Evolutionary conservation across 805 yeast genomes (phyloP), one percentile per base, ranked within the genome.

Genomic region (Saturnispora diversa): DNA sequence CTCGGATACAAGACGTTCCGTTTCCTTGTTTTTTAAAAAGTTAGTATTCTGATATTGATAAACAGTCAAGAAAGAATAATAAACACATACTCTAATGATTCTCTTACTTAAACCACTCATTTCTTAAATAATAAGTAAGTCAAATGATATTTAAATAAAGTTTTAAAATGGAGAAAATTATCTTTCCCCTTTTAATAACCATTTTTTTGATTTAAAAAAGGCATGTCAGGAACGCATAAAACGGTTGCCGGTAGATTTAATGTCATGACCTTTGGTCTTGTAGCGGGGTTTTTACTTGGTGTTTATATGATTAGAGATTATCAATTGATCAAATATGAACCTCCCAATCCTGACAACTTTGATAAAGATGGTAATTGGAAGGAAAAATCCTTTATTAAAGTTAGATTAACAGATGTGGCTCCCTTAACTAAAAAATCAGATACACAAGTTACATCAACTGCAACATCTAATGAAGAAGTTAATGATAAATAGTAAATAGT

Each of bases 1-100:
- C 53, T 92, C 99, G 28, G 86, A 79, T 19, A 81, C 81, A 30
- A 92, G 68, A 47, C 96, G 71, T 58, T 92, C 96, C 9, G 97
- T 90, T 64, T 92, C 98, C 80, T 78, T 30, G 13, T 10, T 4
- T n/a, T 11, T 8, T 2, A 24, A n/a, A 13, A 20, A 20, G 24
- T n/a, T 13, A 20, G 31, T 22, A n/a, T 11, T n/a, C 23, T 8
- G n/a, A n/a, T n/a, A 9, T 15, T 37, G 27, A n/a, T 27, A 31
- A 29, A 26, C 27, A 22, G 8, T n/a, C 16, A 8, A 23, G 4
- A 2, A 9, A 11, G 11, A 10, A 28, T n/a, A n/a, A n/a, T n/a
- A n/a, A n/a, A n/a, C 4, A 58, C 79, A 44, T 60, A 77, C 84
- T 57, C 88, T 87, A 50, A 90, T 84, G 50, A 90, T 90, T 67